Base-by-base conservation (phyloP, 345 rosid species). In the Clausena lansium region DNA sequence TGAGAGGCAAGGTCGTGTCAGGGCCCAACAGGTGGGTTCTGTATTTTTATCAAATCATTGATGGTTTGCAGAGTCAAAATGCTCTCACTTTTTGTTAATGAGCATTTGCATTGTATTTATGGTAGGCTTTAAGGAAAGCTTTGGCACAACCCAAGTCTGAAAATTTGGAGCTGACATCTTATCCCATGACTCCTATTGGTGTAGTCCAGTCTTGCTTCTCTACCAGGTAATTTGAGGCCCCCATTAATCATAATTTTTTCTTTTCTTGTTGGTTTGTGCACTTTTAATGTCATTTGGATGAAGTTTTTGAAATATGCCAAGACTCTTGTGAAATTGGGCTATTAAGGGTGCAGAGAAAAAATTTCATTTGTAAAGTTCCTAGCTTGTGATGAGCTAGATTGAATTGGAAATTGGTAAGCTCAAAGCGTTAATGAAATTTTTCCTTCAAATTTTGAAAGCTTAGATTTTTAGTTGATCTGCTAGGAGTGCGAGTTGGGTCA, bases 1-100 rank as follows among this genome's bases (percentile, higher is more conserved):
- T 17, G 97, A 95, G 87, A 84, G 99, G 76, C 93, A 89, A 85
- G 99, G 96, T 71, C 96, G 98, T 74, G 88, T 92, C 76, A 86
- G 93, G 76, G 89, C 97, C 82, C 97, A 93, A 72, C 96, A 93
- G 94, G 99, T 92, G 67, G 72, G 60, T 47, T 75, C 28, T 6
- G 15, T 14, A 17, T 28, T 38, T 60, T 8, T 2, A 6, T 33
- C 15, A 27, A 67, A 6, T 9, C 6, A n/a, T 9, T 57, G 20
- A 24, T 7, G 27, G 32, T 66, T 57, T n/a, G 30, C 19, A n/a
- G 20, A 32, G 14, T 61, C 19, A 9, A 27, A 28, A 61, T 61
- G 17, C 5, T 17, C 4, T 32, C 38, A 63, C 38, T 6, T 9
- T 32, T 1, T 30, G 9, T 32, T 30, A 28, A 19, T 33, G 13